Base-by-base conservation (phyloP, 73 alveolate species). In the Effrenium voratum region DNA sequence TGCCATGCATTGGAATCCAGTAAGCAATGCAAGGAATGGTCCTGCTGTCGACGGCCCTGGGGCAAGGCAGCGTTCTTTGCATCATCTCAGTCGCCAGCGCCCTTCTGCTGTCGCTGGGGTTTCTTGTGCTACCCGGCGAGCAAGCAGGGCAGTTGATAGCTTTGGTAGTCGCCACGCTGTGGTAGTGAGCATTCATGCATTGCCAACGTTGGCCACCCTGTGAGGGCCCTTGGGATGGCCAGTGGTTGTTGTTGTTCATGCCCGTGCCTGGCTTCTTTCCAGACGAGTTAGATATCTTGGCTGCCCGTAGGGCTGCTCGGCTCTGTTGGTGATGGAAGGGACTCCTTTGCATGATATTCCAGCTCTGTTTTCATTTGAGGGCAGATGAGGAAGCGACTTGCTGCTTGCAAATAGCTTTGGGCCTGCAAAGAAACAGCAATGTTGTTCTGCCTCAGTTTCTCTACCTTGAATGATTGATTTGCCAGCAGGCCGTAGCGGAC, bases 31-130 rank as follows among this genome's bases (percentile, higher is more conserved):
- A 12, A 86, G 94, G 94, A 36, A 90, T 90, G 97, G 97, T 90
- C 55, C 87, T 90, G 41, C 13, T 90, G 70, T 50, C 87, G 55
- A 90, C 97, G 2, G 87, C 97, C 50, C 57, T 90, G 57, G 87
- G 66, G 34, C 97, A 90, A 57, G 97, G 97, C 24, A 49, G n/a
- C n/a, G 75, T 57, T 5, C 46, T 90, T 45, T 44, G 87, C 82
- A 8, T 45, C 4, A 30, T 90, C 43, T 28, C 92, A 12, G 36
- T 50, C 38, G 12, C 52, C 8, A 73, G 75, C 50, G n/a, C 75
- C 19, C 28, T 46, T 46, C n/a, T 90, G 28, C 76, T 90, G 43
- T 90, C 97, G 30, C 26, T 36, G 16, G 97, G 97, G 52, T 90
- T 90, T n/a, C 75, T 90, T 55, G 26, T 63, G 87, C 49, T 30